Percentiles rank a stretch among this genome's conserved stretches.
Conservation (phyloP, 2,329 filamentous ascomycete genomes). For the Xylariaceae sp. region DNA sequence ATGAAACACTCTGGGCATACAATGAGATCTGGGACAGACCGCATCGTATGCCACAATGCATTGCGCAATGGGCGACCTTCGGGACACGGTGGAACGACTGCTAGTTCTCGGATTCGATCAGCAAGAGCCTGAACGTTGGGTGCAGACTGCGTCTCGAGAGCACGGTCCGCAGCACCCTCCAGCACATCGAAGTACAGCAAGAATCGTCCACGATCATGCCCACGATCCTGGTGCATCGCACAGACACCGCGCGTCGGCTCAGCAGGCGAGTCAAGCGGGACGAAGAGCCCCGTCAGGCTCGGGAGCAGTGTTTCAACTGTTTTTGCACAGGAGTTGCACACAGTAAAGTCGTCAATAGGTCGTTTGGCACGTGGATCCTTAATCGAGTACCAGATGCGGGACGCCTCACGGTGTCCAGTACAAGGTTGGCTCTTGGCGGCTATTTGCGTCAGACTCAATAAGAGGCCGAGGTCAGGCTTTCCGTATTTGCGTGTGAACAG, state of each 20-base stretch:
- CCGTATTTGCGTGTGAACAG: conserved; percentile 72
- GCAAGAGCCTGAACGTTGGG: conserved; percentile 63
- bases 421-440: conserved; percentile 56
- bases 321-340: conserved; percentile 72
- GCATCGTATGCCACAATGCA: conserved; percentile 74
- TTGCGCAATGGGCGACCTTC: conserved; percentile 61
- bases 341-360: conserved; percentile 67
- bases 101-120: conserved; percentile 59
- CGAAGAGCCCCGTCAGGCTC: conserved; percentile 65
- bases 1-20: conserved; percentile 87
- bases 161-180: conserved; percentile 55
- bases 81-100: conserved; percentile 60
- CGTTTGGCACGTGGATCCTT: conserved; percentile 63
- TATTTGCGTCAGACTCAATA: conserved; percentile 67
- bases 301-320: conserved; percentile 74
- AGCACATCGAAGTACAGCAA: conserved; percentile 59
- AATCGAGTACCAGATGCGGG: conserved; percentile 73
- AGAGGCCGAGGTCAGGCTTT: conserved; percentile 62
- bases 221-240: conserved; percentile 57
- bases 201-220: conserved; percentile 43
- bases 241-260: conserved; percentile 57
- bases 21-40: conserved; percentile 71
- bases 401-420: conserved; percentile 51
- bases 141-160: conserved; percentile 41
- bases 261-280: conserved; percentile 46